Evolutionary conservation across 179 eudicot genomes (phyloP).

Genomic region (Amaranthus tricolor): DNA sequence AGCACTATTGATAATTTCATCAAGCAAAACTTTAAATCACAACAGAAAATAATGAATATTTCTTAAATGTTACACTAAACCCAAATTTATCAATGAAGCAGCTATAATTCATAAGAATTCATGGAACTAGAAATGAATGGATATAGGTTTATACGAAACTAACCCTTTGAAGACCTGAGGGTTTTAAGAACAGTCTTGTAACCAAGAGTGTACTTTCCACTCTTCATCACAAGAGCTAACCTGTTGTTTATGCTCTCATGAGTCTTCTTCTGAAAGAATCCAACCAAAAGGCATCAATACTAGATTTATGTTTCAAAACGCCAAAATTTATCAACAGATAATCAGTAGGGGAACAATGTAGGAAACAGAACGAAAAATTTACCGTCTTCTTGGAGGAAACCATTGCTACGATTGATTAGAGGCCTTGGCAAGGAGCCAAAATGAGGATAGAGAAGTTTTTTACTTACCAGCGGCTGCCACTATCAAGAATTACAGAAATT

Average conservation of each 20-base stretch:
- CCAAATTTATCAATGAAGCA: background rate
- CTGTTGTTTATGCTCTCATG: constrained; percentile 92
- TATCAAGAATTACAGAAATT: too few relatives aligned
- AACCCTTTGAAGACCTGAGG: constrained; percentile 66
- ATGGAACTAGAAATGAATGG: background rate
- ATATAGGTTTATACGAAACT: background rate
- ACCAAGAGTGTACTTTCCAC: constrained; percentile 76
- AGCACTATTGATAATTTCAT: too few relatives aligned
- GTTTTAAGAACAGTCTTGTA: constrained; percentile 85
- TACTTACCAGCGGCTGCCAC: too few relatives aligned
- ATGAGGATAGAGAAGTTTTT: too few relatives aligned
- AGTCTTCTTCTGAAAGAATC: constrained; percentile 73
- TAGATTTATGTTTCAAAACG: background rate
- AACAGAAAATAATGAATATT: background rate
- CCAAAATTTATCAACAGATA: background rate
- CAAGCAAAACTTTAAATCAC: background rate
- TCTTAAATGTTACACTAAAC: background rate
- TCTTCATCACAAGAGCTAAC: constrained; percentile 89
- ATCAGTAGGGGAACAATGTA: background rate
- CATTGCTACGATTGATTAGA: constrained; percentile 1
- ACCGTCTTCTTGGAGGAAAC: constrained; percentile 26
- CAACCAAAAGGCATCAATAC: background rate
- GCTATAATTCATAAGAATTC: background rate
- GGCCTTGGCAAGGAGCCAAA: too few relatives aligned
- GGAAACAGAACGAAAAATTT: background rate